Evolutionary conservation across 2,329 filamentous ascomycete species (phyloP).

Genomic region (Colletotrichum sp.): DNA sequence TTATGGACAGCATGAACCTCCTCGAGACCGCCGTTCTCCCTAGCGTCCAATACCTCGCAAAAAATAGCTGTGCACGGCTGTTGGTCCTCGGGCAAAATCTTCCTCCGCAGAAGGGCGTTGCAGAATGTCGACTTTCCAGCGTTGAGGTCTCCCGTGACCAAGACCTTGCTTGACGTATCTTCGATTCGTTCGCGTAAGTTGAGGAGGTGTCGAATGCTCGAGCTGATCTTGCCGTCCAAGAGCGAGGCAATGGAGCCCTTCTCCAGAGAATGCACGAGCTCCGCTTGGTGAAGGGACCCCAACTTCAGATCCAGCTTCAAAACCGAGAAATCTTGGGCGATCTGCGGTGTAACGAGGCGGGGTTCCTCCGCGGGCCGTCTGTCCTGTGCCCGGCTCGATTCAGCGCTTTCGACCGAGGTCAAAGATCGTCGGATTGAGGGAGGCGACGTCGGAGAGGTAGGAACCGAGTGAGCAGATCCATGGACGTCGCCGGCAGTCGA

Average conservation of each 20-base stretch:
- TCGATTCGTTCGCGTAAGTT: slow-evolving; percentile 92
- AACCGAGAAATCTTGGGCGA: slow-evolving; percentile 94
- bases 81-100: slow-evolving; percentile 94
- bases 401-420: slow-evolving; percentile 71
- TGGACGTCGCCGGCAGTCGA: slow-evolving; percentile 59
- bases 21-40: slow-evolving; percentile 89
- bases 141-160: slow-evolving; percentile 95
- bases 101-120: slow-evolving; percentile 92
- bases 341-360: slow-evolving; percentile 86
- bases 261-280: slow-evolving; percentile 93
- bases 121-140: slow-evolving; percentile 99
- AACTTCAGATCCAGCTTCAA: slow-evolving; percentile 94
- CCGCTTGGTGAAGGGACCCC: slow-evolving; percentile 82
- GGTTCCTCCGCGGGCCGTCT: slow-evolving; percentile 70
- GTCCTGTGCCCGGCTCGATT: slow-evolving; percentile 77
- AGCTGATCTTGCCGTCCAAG: slow-evolving; percentile 91
- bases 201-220: slow-evolving; percentile 89
- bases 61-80: slow-evolving; percentile 99
- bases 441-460: slow-evolving; percentile 48
- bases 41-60: slow-evolving; percentile 92
- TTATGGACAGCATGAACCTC: slow-evolving; percentile 96
- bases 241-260: slow-evolving; percentile 90
- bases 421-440: slow-evolving; percentile 69
- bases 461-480: slow-evolving; percentile 38
- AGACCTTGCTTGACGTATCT: slow-evolving; percentile 94